Conservation (phyloP, 2,329 filamentous ascomycete species). For the Zymoseptoria tritici region DNA sequence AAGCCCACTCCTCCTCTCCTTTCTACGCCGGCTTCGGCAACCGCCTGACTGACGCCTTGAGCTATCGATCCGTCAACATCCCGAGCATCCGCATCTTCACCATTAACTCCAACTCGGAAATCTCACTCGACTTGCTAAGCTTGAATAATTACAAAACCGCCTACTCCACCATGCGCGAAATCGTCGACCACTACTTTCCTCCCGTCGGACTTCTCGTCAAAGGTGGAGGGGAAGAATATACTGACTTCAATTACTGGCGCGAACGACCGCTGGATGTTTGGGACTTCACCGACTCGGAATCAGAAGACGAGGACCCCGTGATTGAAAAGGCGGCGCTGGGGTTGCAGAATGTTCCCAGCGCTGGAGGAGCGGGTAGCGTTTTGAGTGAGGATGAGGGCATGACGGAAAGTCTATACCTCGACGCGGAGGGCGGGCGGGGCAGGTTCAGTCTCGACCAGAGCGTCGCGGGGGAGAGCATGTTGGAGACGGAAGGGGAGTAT, state of each 20-base stretch:
- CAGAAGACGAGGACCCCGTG: conserved; percentile 40
- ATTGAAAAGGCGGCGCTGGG: conserved; percentile 8
- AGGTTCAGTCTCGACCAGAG: conserved; percentile 15
- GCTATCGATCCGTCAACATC: conserved; percentile 92
- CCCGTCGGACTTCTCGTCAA: conserved; percentile 80
- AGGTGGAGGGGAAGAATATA: conserved; percentile 87
- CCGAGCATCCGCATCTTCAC: conserved; percentile 93
- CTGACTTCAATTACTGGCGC: conserved; percentile 96
- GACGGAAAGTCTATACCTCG: conserved; percentile 12
- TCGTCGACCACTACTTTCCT: conserved; percentile 97
- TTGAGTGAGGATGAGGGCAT: conserved; percentile 28
- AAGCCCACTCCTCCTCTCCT: conserved; percentile 42
- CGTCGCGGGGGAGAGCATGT: conserved; percentile 5
- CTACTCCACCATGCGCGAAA: conserved; percentile 93
- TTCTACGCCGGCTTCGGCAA: conserved; percentile 98
- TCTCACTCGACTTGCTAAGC: conserved; percentile 80
- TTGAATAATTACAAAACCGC: conserved; percentile 94
- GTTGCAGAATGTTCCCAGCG: conserved; percentile 7
- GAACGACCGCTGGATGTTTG: conserved; percentile 75
- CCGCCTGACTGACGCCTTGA: conserved; percentile 88
- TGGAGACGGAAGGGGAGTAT: neutral
- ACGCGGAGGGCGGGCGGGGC: conserved; percentile 7
- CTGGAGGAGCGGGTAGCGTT: conserved; percentile 11
- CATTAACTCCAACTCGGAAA: conserved; percentile 96
- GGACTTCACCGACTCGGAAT: conserved; percentile 81